Evolutionary conservation across 129 eudicot genomes (phyloP), one percentile per base, ranked within the genome.

Genomic region (Saposhnikovia divaricata): DNA sequence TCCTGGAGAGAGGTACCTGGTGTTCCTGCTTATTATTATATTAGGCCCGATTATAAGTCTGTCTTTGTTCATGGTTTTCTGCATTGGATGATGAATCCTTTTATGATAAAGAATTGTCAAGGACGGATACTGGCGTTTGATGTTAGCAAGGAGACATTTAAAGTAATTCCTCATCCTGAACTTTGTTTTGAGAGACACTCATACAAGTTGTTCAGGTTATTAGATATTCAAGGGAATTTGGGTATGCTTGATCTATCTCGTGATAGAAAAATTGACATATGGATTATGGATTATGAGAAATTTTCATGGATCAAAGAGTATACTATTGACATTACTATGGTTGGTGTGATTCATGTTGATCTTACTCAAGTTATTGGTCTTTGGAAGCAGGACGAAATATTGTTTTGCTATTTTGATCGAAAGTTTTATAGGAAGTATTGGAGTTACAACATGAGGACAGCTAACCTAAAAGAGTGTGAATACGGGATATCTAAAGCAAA

Each of bases 1-100:
- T 44, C 80, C 3, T 83, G 86, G 80, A 75, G 47, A 40, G 25
- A 74, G 59, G 79, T 74, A 78, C 3, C 69, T 3, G 15, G 74
- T 21, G 43, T 61, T 19, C 82, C 82, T 31, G 53, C 23, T 59
- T 9, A 14, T 53, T 4, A 9, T 7, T 43, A 9, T 43, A 43
- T 7, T 8, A 43, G 46, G 11, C 11, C 11, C 9, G 46, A 13
- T 16, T 82, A 79, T 37, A 47, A 14, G 4, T 74, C 80, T 5
- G 75, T 79, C 2, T 83, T 73, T 39, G 71, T 78, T 63, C 80
- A 39, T 46, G 82, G 82, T 50, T 78, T 51, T 74, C 37, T 83
- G 76, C 65, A 83, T 63, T 83, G 82, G 86, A 44, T 78, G 77
- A 66, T 47, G 43, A 5, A 40, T 40, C 6, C 43, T 40, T 40